A percentile compares a stretch with the other conserved stretches of the same genome.
Conservation (phyloP, 257 asterid genomes). For the Voacanga thouarsii region DNA sequence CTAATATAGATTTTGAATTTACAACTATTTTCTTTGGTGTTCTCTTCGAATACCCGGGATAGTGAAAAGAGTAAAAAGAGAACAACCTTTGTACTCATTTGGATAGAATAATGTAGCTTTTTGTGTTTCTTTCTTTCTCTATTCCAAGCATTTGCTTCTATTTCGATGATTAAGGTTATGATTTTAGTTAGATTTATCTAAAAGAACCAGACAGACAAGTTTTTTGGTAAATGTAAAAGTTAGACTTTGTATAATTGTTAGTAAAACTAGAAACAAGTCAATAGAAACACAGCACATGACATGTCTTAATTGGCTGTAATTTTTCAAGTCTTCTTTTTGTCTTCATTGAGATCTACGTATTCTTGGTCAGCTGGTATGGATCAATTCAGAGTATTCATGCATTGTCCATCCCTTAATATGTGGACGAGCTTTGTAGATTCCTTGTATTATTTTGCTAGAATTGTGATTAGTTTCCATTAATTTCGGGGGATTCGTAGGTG, state of each 20-base stretch:
- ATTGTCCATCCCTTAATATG: constrained; percentile 26
- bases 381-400: constrained; percentile 33
- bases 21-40: constrained; percentile 31
- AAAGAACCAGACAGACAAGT: constrained; percentile 33
- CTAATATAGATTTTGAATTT: constrained; percentile 53
- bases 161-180: constrained; percentile 43
- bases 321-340: constrained; percentile 35
- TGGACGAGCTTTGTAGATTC: constrained; percentile 23
- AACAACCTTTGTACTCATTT: constrained; percentile 37
- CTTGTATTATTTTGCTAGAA: constrained; percentile 26
- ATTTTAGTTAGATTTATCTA: constrained; percentile 30
- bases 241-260: constrained; percentile 24
- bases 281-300: constrained; percentile 48
- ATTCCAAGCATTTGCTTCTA: constrained; percentile 20
- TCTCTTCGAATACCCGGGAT: constrained; percentile 17
- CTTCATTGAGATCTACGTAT: constrained; percentile 23
- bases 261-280: constrained; percentile 10
- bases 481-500: constrained; percentile 32
- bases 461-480: constrained; percentile 23
- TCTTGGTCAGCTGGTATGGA: constrained; percentile 24
- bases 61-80: constrained; percentile 23
- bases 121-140: constrained; percentile 10
- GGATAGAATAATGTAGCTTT: constrained; percentile 30
- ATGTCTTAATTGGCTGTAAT: constrained; percentile 26
- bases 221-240: constrained; percentile 23